phyloP scores from a whole-genome alignment of 352 stramenopile species.

The Bremia lactucae region DNA sequence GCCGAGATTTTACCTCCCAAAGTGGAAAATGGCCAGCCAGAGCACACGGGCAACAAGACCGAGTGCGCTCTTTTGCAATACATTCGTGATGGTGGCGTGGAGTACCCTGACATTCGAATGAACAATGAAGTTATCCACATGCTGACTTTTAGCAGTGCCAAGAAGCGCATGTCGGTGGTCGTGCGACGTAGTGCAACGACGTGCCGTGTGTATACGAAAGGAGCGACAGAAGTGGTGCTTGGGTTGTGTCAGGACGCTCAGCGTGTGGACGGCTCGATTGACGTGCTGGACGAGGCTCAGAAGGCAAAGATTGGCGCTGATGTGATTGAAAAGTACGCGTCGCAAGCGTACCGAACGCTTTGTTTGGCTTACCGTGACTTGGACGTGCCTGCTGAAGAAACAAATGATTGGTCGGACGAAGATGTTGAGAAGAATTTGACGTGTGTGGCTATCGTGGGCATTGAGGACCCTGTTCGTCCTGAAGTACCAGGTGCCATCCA shows the following conservation, averaged over 20 bases:
- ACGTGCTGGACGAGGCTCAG: slow-evolving; percentile 15
- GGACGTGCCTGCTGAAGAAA: slow-evolving; percentile 24
- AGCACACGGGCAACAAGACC: slow-evolving; percentile 65
- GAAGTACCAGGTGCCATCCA: slow-evolving; percentile 38
- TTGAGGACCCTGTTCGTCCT: slow-evolving; percentile 39
- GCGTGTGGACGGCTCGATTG: slow-evolving; percentile 29
- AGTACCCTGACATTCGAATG: slow-evolving; percentile 30
- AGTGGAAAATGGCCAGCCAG: slow-evolving; percentile 30
- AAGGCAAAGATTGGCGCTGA: slow-evolving; percentile 27
- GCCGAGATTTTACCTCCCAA: slow-evolving; percentile 46
- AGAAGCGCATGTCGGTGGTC: slow-evolving; percentile 66
- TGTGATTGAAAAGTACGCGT: slow-evolving; percentile 74
- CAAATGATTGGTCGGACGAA: slow-evolving; percentile 32
- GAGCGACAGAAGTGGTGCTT: slow-evolving; percentile 47
- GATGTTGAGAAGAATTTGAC: slow-evolving; percentile 51
- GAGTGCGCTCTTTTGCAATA: slow-evolving; percentile 52
- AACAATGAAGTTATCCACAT: slow-evolving; percentile 41
- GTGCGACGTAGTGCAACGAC: slow-evolving; percentile 30
- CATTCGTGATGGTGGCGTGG: slow-evolving; percentile 35
- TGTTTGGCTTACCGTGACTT: slow-evolving; percentile 75
- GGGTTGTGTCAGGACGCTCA: slow-evolving; percentile 36
- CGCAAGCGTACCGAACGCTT: slow-evolving; percentile 61
- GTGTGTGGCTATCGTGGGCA: slow-evolving; percentile 37
- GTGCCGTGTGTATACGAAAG: slow-evolving; percentile 52
- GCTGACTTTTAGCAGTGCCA: slow-evolving; percentile 52